Evolutionary conservation across 2,329 filamentous ascomycete genomes (phyloP), one percentile per base, ranked within the genome.

Genomic region (Colletotrichum eremochloae): DNA sequence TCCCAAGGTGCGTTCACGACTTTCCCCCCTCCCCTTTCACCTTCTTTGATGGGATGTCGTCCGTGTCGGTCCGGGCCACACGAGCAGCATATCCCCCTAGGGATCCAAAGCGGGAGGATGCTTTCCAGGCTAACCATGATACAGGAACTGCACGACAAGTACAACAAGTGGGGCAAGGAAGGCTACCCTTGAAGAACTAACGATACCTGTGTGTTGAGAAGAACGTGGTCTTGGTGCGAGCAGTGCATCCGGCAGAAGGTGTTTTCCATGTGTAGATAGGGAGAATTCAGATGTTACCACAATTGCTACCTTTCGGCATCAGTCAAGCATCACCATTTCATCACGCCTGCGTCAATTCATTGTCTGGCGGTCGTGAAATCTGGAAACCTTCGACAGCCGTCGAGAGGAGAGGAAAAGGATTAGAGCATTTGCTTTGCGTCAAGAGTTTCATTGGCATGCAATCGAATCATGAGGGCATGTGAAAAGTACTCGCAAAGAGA

Each of bases 131-230:
- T 77, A 18, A 75, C 68, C 20, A n/a, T 33, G 38, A 44, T 61
- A 70, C 79, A 97, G 94, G 89, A 92, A 79, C 90, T 98, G 76
- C 96, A 99, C 86, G 96, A 99, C 78, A 93, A 93, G 87, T 98
- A 93, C 91, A 99, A 99, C 93, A 99, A 99, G 89, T 98, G 94
- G 91, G 96, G 96, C 84, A 98, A 98, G 91, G 96, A 98, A 77
- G 95, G 94, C 78, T 98, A 93, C 86, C 83, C 83, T 77, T 94
- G 86, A 81, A 80, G 63, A 55, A 50, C 33, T 62, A 61, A 60
- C 63, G 70, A 69, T 61, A 69, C 61, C 61, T 63, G 60, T 55
- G 20, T 52, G 48, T 61, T 69, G 60, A 65, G 60, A 62, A 68
- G 31, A 24, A 24, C 24, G 57, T 29, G 53, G n/a, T 46, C 52